A percentile compares a stretch with the other conserved stretches of the same genome.
Evolutionary conservation across 1,284 basidiomycete genomes (phyloP).

Genomic region (Melampsora larici-populina): DNA sequence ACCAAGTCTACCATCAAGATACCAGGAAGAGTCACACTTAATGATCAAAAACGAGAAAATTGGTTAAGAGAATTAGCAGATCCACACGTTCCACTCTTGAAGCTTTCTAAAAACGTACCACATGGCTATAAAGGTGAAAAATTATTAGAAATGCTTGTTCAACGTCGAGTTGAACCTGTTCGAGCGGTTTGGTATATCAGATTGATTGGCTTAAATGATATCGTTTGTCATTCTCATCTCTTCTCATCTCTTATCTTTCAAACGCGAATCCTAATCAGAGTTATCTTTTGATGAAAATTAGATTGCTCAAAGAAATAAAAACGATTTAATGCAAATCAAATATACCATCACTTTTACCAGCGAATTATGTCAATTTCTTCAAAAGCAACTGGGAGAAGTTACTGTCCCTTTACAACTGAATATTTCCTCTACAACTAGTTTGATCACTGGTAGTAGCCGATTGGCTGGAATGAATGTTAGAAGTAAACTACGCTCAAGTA

Average conservation of each 20-base stretch:
- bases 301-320: slow-evolving; percentile 42
- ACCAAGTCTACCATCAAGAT: slow-evolving; percentile 42
- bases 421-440: slow-evolving; percentile 55
- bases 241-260: not conserved
- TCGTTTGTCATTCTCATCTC: slow-evolving; percentile 59
- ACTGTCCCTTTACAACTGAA: slow-evolving; percentile 72
- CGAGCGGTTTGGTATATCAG: slow-evolving; percentile 93
- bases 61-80: slow-evolving; percentile 92
- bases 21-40: slow-evolving; percentile 70
- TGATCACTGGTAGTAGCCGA: slow-evolving; percentile 12
- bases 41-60: slow-evolving; percentile 77
- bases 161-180: slow-evolving; percentile 73
- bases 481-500: slow-evolving; percentile 70
- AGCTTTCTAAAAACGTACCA: slow-evolving; percentile 81
- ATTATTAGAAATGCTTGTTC: slow-evolving; percentile 79
- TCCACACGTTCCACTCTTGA: slow-evolving; percentile 77
- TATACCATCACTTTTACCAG: slow-evolving; percentile 35
- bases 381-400: slow-evolving; percentile 82
- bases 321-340: slow-evolving; percentile 40
- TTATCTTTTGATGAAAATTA: not conserved
- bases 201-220: slow-evolving; percentile 91
- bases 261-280: not conserved
- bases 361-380: slow-evolving; percentile 61
- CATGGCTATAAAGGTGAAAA: slow-evolving; percentile 90
- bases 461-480: slow-evolving; percentile 60